Evolutionary conservation across 1,284 basidiomycete species (phyloP).

Genomic region (Rhodotorula sp.): DNA sequence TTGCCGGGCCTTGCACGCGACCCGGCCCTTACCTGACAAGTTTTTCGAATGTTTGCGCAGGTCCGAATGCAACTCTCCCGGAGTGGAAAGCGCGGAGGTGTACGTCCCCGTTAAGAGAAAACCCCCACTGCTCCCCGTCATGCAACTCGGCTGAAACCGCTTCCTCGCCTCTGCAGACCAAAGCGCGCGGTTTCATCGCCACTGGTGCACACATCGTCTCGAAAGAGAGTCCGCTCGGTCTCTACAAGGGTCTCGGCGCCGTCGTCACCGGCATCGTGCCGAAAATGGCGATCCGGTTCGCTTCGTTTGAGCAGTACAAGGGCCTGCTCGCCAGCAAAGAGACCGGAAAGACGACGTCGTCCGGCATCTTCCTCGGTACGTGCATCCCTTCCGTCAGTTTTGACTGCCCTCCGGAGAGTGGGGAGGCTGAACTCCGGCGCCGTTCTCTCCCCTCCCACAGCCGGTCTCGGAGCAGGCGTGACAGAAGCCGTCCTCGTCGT

Average conservation of each 20-base stretch:
- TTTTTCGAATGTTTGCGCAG: too few relatives aligned
- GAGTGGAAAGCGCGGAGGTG: slow-evolving; percentile 72
- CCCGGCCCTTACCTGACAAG: not conserved
- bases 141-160: not conserved
- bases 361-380: slow-evolving; percentile 63
- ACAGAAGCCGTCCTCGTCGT: slow-evolving; percentile 93
- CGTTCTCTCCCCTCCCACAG: slow-evolving; percentile 50
- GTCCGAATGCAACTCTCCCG: slow-evolving; percentile 55
- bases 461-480: slow-evolving; percentile 88
- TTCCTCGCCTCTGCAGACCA: slow-evolving; percentile 60
- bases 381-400: not conserved
- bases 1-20: too few relatives aligned
- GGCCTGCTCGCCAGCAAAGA: slow-evolving; percentile 68
- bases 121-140: not conserved
- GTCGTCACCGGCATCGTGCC: slow-evolving; percentile 96
- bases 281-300: slow-evolving; percentile 99
- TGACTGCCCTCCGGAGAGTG: too few relatives aligned
- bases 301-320: slow-evolving; percentile 96
- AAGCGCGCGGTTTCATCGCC: slow-evolving; percentile 87
- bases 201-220: slow-evolving; percentile 86
- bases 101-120: slow-evolving; percentile 53
- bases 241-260: slow-evolving; percentile 97
- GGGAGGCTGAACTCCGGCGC: not conserved
- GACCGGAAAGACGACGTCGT: slow-evolving; percentile 72
- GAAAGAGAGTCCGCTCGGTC: slow-evolving; percentile 87